These are phyloP conservation scores for Pyrenophora teres DNA, from an alignment of 2,329 filamentous ascomycete genomes.

Conservation along the genomic window DNA sequence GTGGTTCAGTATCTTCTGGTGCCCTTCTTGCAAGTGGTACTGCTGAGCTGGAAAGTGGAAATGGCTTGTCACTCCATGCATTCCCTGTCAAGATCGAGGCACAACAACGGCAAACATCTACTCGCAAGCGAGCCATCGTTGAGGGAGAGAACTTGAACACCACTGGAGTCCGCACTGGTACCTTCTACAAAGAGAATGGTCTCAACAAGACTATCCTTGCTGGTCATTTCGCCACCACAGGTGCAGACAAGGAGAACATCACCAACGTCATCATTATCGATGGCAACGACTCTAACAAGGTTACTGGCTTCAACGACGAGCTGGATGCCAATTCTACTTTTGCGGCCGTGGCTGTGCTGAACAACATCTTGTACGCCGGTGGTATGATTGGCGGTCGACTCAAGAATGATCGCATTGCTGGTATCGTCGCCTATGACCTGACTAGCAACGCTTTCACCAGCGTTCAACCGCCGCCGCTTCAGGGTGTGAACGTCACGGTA, in stretches of 20 bases:
- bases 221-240: slow-evolving; percentile 78
- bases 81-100: slow-evolving; percentile 48
- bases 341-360: slow-evolving; percentile 61
- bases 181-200: slow-evolving; percentile 72
- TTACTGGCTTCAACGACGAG: slow-evolving; percentile 71
- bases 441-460: slow-evolving; percentile 63
- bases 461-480: slow-evolving; percentile 75
- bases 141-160: slow-evolving; percentile 54
- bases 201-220: slow-evolving; percentile 86
- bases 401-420: slow-evolving; percentile 65
- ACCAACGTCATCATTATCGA: slow-evolving; percentile 85
- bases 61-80: slow-evolving; percentile 48
- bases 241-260: slow-evolving; percentile 70
- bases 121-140: slow-evolving; percentile 50
- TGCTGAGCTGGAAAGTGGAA: slow-evolving; percentile 61
- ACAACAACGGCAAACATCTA: slow-evolving; percentile 35
- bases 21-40: slow-evolving; percentile 74
- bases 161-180: slow-evolving; percentile 74
- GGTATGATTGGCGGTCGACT: slow-evolving; percentile 77
- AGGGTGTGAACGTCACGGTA: slow-evolving; percentile 72
- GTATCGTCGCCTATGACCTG: slow-evolving; percentile 81
- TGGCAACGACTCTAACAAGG: slow-evolving; percentile 66
- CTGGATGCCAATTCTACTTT: slow-evolving; percentile 76
- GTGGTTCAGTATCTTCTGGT: slow-evolving; percentile 80
- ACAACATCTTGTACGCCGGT: slow-evolving; percentile 73